These are phyloP conservation scores for Neurospora sublineolata DNA, from an alignment of 495 filamentous ascomycete species.

Conservation along the genomic window DNA sequence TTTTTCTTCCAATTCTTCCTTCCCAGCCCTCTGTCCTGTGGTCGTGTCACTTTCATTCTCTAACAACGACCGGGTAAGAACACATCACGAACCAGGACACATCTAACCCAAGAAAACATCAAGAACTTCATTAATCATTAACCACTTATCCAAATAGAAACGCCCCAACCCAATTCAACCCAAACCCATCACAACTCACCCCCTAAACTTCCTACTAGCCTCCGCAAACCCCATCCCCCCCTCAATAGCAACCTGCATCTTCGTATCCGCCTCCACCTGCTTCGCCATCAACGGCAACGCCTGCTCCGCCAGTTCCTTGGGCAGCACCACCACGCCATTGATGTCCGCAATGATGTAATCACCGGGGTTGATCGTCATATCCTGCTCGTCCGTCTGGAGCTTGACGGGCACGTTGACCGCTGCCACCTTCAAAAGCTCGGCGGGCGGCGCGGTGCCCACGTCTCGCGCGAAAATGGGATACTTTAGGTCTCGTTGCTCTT, in stretches of 20 bases:
- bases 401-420: constrained; percentile 32
- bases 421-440: constrained; percentile 32
- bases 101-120: too few species aligned
- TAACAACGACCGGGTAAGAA: background rate
- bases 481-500: constrained; percentile 44
- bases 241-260: constrained; percentile 39
- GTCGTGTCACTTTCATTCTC: background rate
- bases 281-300: constrained; percentile 36
- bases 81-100: background rate
- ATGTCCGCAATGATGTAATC: constrained; percentile 48
- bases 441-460: constrained; percentile 40
- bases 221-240: constrained; percentile 41
- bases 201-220: constrained; percentile 37
- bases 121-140: background rate
- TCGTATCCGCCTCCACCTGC: constrained; percentile 43
- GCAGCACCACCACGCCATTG: constrained; percentile 44
- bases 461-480: constrained; percentile 44
- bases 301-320: constrained; percentile 33
- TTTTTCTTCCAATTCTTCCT: too few species aligned
- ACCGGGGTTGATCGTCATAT: constrained; percentile 39
- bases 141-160: background rate
- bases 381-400: constrained; percentile 30
- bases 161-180: background rate
- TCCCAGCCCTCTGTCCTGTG: background rate
- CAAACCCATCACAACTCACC: too few species aligned